phyloP scores from a whole-genome alignment of 1,139 yeast genomes.

The Candida buenavistaensis region DNA sequence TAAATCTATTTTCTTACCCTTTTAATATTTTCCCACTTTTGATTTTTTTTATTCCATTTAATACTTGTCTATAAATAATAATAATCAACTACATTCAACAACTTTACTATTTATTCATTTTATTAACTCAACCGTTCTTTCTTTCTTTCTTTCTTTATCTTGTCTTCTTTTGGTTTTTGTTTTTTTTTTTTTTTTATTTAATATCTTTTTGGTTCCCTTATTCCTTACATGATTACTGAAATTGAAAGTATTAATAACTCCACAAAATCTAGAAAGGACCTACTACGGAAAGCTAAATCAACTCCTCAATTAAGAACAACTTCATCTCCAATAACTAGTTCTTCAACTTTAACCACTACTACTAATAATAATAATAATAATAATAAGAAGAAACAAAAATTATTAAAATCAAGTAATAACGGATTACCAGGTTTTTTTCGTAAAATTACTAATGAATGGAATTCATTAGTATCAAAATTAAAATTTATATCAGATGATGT shows the following conservation, averaged over 20 bases:
- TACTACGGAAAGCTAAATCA: constrained; percentile 12
- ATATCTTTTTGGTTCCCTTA: not conserved
- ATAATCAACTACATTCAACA: no score
- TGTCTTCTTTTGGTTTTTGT: no score
- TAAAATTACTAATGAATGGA: constrained; percentile 36
- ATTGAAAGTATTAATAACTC: constrained; percentile 6
- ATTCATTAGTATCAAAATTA: constrained; percentile 31
- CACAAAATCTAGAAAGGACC: constrained; percentile 3
- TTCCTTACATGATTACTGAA: constrained; percentile 8
- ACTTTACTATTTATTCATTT: no score
- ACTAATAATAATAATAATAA: constrained; percentile 1
- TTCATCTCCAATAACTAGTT: not conserved
- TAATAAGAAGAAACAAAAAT: constrained; percentile 3
- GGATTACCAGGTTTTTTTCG: constrained; percentile 23
- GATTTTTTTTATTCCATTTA: no score
- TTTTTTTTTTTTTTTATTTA: not conserved
- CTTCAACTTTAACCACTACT: constrained; percentile 1
- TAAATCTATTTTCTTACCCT: no score
- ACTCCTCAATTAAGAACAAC: constrained; percentile 10
- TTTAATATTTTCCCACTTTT: no score
- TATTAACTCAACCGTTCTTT: no score
- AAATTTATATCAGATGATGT: constrained; percentile 44
- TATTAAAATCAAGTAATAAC: not conserved
- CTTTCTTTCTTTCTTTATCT: no score
- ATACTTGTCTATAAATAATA: no score